Evolutionary conservation across 2,329 filamentous ascomycete genomes (phyloP).

Genomic region (Trichophyton simii): DNA sequence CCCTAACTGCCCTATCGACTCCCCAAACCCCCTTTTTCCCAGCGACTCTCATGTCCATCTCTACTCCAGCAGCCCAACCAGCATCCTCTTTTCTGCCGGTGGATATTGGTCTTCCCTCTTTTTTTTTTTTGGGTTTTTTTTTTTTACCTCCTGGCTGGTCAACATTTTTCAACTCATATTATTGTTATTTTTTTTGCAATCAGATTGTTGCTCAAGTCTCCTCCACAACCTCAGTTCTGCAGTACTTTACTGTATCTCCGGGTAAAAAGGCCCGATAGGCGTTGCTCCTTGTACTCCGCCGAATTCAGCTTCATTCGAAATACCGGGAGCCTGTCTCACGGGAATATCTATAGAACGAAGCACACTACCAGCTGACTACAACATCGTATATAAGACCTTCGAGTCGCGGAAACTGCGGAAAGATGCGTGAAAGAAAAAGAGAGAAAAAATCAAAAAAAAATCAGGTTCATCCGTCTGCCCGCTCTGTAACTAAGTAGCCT

Average conservation of each 20-base stretch:
- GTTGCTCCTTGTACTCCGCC: neutral
- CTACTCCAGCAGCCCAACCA: neutral
- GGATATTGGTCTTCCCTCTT: neutral
- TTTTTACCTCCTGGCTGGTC: too few relatives aligned
- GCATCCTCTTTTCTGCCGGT: neutral
- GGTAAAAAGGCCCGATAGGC: neutral
- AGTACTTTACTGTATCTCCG: too few relatives aligned
- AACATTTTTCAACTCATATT: too few relatives aligned
- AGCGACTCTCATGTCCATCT: neutral
- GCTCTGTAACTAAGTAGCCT: neutral
- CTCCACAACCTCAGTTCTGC: neutral
- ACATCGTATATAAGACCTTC: too few relatives aligned
- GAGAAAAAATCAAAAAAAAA: neutral
- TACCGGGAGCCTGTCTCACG: neutral
- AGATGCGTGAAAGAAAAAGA: neutral
- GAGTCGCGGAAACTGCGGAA: neutral
- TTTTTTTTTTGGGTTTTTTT: too few relatives aligned
- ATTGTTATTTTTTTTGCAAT: too few relatives aligned
- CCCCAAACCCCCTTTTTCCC: neutral
- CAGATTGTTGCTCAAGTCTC: neutral
- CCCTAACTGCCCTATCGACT: neutral
- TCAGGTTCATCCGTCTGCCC: neutral
- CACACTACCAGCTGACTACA: too few relatives aligned
- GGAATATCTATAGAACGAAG: neutral
- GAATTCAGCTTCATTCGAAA: neutral